phyloP scores from a whole-genome alignment of 129 eudicot genomes.

The Scalesia atractyloides region DNA sequence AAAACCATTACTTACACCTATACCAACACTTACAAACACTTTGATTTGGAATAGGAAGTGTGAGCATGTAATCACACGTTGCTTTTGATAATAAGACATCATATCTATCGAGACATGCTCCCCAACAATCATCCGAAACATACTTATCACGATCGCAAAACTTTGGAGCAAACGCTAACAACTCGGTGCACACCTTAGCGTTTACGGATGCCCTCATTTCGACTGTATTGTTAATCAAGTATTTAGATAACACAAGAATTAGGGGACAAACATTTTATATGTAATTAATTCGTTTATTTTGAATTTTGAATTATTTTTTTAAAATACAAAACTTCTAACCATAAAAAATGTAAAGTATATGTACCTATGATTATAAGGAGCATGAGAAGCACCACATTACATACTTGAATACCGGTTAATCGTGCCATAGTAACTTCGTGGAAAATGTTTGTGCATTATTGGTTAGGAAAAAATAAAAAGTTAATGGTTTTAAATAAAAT shows the following conservation, averaged over 20 bases:
- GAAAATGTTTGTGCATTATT: neutral
- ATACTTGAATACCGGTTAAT: neutral
- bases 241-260: too few species aligned
- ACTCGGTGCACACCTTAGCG: neutral
- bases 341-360: neutral
- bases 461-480: neutral
- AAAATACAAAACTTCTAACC: neutral
- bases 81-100: too few species aligned
- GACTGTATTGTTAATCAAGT: neutral
- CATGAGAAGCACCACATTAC: neutral
- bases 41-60: too few species aligned
- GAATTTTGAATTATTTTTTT: too few species aligned
- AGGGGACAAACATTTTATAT: too few species aligned
- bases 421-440: slow-evolving; percentile 8
- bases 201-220: neutral
- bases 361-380: slow-evolving; percentile 12
- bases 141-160: slow-evolving; percentile 3
- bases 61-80: too few species aligned
- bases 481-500: neutral
- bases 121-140: slow-evolving; percentile 11
- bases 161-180: neutral
- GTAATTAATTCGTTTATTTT: too few species aligned
- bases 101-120: neutral
- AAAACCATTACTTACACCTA: neutral
- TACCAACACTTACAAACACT: too few species aligned